phyloP scores from a whole-genome alignment of 1,284 basidiomycete species.

The Apiotrichum veenhuisii region DNA sequence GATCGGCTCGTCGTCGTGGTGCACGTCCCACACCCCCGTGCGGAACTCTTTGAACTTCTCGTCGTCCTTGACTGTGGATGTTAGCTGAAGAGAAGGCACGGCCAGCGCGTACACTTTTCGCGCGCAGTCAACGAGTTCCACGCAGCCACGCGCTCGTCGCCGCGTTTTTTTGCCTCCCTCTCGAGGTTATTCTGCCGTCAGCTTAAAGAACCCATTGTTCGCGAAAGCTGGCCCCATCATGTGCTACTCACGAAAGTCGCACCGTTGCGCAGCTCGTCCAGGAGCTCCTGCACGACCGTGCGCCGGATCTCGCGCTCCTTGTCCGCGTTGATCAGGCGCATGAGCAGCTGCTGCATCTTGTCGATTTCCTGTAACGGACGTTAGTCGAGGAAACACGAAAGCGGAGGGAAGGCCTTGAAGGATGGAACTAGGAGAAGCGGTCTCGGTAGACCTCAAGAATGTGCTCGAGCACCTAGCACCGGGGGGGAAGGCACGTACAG shows the following conservation, averaged over 20 bases:
- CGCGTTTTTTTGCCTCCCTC: slow-evolving; percentile 8
- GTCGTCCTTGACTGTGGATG: slow-evolving; percentile 50
- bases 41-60: slow-evolving; percentile 64
- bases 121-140: slow-evolving; percentile 27
- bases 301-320: slow-evolving; percentile 19
- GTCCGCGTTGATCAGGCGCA: neutral
- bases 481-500: neutral
- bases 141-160: neutral
- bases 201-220: neutral
- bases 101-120: slow-evolving; percentile 15
- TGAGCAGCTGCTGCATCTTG: neutral
- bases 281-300: slow-evolving; percentile 56
- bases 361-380: slow-evolving; percentile 12
- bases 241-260: slow-evolving; percentile 61
- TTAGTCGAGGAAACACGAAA: too few species aligned
- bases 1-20: slow-evolving; percentile 61
- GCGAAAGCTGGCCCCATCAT: too few species aligned
- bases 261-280: slow-evolving; percentile 57
- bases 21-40: slow-evolving; percentile 64
- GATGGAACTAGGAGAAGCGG: too few species aligned
- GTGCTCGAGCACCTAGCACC: neutral
- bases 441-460: neutral
- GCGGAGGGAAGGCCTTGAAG: too few species aligned
- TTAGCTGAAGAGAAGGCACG: neutral
- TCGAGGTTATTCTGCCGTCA: slow-evolving; percentile 6